phyloP scores from a whole-genome alignment of 441 rosid species.

The Arabidopsis lyrata region DNA sequence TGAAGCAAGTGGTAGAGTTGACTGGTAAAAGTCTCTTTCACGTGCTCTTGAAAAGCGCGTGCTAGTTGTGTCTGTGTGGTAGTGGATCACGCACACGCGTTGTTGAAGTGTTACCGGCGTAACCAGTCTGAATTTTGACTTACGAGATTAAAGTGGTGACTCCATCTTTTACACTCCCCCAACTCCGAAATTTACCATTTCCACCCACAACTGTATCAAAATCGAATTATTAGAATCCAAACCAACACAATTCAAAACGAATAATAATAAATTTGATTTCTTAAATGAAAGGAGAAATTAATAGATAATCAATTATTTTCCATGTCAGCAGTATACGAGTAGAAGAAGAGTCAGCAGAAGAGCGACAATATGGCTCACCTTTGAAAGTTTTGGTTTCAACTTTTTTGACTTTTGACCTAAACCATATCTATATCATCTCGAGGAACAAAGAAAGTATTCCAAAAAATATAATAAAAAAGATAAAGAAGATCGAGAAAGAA shows the following conservation, averaged over 20 bases:
- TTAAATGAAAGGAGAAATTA: too few species aligned
- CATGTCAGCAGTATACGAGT: neutral
- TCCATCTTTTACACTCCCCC: constrained; percentile 10
- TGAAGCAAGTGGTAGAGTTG: constrained; percentile 36
- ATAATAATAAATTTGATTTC: too few species aligned
- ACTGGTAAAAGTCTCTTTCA: constrained; percentile 37
- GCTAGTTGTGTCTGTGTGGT: constrained; percentile 23
- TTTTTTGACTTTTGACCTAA: constrained; percentile 42
- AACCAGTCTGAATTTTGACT: constrained; percentile 20
- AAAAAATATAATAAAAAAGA: neutral
- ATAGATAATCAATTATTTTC: too few species aligned
- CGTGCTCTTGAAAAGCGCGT: constrained; percentile 42
- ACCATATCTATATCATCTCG: neutral
- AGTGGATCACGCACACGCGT: constrained; percentile 38
- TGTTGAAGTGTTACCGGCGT: constrained; percentile 35
- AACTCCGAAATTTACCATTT: constrained; percentile 18
- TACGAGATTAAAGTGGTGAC: neutral
- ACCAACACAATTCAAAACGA: too few species aligned
- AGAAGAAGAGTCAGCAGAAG: constrained; percentile 34
- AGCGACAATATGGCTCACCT: constrained; percentile 21
- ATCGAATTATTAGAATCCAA: too few species aligned
- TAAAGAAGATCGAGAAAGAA: constrained; percentile 16
- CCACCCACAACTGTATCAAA: neutral
- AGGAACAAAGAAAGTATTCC: neutral
- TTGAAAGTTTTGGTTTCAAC: constrained; percentile 36